Conservation (phyloP, 2,329 filamentous ascomycete genomes). For the Ophiocordyceps camponoti-leonardi region DNA sequence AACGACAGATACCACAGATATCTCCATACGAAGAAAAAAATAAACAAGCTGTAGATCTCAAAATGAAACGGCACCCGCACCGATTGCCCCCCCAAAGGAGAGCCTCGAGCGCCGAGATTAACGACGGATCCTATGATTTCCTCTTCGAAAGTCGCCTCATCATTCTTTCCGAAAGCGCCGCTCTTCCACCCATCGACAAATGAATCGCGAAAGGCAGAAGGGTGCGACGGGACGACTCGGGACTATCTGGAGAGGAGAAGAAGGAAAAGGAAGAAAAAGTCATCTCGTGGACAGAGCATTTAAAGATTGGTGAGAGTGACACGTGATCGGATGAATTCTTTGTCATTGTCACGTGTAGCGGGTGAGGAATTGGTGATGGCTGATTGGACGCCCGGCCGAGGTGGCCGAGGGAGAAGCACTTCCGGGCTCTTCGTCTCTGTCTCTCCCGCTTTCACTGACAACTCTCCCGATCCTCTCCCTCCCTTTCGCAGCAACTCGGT, state of each 20-base stretch:
- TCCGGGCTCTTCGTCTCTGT: not conserved
- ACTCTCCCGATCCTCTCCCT: not conserved
- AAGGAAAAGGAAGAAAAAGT: constrained; percentile 18
- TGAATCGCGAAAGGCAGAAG: constrained; percentile 10
- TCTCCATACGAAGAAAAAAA: too few species aligned
- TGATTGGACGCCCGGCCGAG: constrained; percentile 28
- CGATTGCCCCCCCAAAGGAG: constrained; percentile 6
- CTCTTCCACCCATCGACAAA: too few species aligned
- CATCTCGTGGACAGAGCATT: too few species aligned
- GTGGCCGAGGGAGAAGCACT: constrained; percentile 13
- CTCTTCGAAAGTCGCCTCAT: constrained; percentile 24
- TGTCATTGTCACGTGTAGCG: not conserved
- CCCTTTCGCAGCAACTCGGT: not conserved
- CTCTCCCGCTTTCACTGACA: not conserved
- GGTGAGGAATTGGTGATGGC: constrained; percentile 18
- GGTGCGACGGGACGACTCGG: constrained; percentile 19
- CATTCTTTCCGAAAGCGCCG: not conserved
- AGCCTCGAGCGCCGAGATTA: constrained; percentile 34
- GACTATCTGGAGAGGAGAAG: constrained; percentile 28
- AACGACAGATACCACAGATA: too few species aligned
- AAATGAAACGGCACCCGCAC: constrained; percentile 39
- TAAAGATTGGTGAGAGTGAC: too few species aligned
- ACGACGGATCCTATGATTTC: constrained; percentile 34
- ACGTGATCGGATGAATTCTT: too few species aligned
- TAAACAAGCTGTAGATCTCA: constrained; percentile 33